Percentiles rank a stretch among this genome's conserved stretches.
Conservation (phyloP, 1,139 yeast species). For the Yamadazyma kanchanaburiensis region DNA sequence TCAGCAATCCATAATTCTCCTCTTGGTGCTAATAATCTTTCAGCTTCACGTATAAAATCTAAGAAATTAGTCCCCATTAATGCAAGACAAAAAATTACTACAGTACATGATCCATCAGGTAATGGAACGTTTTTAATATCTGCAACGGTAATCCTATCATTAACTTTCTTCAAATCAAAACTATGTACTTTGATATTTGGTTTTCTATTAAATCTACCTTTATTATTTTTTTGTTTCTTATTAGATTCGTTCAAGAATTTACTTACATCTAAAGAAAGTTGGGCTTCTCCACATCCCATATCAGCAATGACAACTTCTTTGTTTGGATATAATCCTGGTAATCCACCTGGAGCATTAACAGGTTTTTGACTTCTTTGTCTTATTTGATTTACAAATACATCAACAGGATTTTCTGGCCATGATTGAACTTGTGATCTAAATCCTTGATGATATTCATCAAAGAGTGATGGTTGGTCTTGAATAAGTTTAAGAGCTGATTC, state of each 20-base stretch:
- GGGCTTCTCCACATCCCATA: slow-evolving; percentile 99
- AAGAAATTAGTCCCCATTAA: slow-evolving; percentile 96
- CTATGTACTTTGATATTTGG: slow-evolving; percentile 67
- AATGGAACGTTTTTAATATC: slow-evolving; percentile 91
- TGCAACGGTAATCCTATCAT: slow-evolving; percentile 89
- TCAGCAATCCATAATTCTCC: slow-evolving; percentile 98
- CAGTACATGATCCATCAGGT: slow-evolving; percentile 69
- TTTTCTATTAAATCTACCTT: slow-evolving; percentile 25
- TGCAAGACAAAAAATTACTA: slow-evolving; percentile 89
- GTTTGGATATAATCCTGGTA: slow-evolving; percentile 58
- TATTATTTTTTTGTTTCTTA: slow-evolving; percentile 30
- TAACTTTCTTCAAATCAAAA: slow-evolving; percentile 84
- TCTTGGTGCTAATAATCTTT: slow-evolving; percentile 79
- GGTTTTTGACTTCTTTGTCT: slow-evolving; percentile 58
- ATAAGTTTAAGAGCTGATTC: slow-evolving; percentile 72
- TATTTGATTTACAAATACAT: slow-evolving; percentile 75
- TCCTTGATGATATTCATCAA: slow-evolving; percentile 93
- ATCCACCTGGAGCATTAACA: slow-evolving; percentile 92
- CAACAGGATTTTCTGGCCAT: slow-evolving; percentile 98
- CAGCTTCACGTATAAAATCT: slow-evolving; percentile 88
- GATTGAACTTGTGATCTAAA: slow-evolving; percentile 90
- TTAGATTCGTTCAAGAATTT: slow-evolving; percentile 41
- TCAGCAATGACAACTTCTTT: slow-evolving; percentile 79
- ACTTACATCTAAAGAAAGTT: slow-evolving; percentile 64
- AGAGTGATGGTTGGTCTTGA: slow-evolving; percentile 77